These are phyloP conservation scores for Cercospora zeina DNA, from an alignment of 2,329 filamentous ascomycete genomes.

Conservation along the genomic window DNA sequence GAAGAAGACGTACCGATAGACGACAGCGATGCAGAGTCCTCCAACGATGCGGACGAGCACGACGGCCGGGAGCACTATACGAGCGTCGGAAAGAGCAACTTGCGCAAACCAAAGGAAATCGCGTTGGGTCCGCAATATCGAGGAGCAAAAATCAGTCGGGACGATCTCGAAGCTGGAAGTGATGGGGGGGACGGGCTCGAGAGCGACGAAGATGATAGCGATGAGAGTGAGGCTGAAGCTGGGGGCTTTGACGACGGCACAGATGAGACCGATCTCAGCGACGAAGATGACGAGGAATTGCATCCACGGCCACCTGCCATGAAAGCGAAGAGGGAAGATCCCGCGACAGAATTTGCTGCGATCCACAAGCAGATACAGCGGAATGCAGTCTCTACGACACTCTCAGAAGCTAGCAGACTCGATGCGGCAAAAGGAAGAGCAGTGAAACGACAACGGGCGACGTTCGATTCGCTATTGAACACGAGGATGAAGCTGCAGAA, in stretches of 20 bases:
- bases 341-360: conserved; percentile 65
- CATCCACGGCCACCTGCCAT: conserved; percentile 30
- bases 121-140: conserved; percentile 77
- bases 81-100: conserved; percentile 76
- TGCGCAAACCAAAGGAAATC: conserved; percentile 70
- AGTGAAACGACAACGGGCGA: conserved; percentile 79
- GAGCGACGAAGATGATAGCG: conserved; percentile 37
- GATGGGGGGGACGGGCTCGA: conserved; percentile 55
- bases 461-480: conserved; percentile 86
- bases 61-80: conserved; percentile 85
- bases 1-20: conserved; percentile 55
- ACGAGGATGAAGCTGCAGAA: conserved; percentile 92
- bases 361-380: conserved; percentile 50
- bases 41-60: conserved; percentile 51
- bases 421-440: conserved; percentile 84
- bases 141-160: conserved; percentile 72
- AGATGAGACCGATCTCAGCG: conserved; percentile 48
- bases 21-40: conserved; percentile 58
- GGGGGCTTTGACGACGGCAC: conserved; percentile 42
- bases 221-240: conserved; percentile 35
- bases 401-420: conserved; percentile 67
- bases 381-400: conserved; percentile 63
- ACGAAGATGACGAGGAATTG: conserved; percentile 45
- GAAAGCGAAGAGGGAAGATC: conserved; percentile 38
- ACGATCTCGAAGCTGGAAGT: conserved; percentile 61